phyloP scores from a whole-genome alignment of 352 stramenopile species.

The Globisporangium orthogonon region DNA sequence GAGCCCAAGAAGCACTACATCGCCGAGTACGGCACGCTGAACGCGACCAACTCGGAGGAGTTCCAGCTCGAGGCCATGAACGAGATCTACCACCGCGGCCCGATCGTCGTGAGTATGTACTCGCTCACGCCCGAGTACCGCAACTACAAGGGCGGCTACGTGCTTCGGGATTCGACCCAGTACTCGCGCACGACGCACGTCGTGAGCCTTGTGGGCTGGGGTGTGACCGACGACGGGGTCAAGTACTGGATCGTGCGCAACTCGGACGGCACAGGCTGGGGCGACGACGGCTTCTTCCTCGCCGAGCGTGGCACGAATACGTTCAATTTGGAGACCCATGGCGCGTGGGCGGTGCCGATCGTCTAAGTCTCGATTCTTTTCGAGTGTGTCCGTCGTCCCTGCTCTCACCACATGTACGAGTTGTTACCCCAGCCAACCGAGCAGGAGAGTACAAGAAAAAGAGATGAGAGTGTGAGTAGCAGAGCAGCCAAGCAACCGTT shows the following conservation, averaged over 20 bases:
- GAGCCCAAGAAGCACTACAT: constrained; percentile 63
- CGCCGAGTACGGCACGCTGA: constrained; percentile 71
- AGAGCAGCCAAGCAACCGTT: too few relatives aligned
- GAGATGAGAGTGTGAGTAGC: too few relatives aligned
- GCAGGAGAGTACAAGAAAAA: too few relatives aligned
- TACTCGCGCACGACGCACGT: constrained; percentile 85
- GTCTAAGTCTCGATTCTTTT: constrained; percentile 14
- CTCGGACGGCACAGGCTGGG: constrained; percentile 79
- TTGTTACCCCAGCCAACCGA: too few relatives aligned
- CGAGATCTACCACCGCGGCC: constrained; percentile 95
- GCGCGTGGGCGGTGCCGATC: constrained; percentile 65
- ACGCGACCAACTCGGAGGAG: constrained; percentile 50
- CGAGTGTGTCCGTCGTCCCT: too few relatives aligned
- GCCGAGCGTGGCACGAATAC: constrained; percentile 65
- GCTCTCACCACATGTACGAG: too few relatives aligned
- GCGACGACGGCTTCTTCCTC: constrained; percentile 65
- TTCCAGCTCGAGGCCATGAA: constrained; percentile 87
- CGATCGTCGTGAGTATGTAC: constrained; percentile 92
- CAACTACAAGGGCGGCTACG: constrained; percentile 89
- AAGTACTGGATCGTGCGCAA: constrained; percentile 97
- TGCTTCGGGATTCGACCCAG: constrained; percentile 83
- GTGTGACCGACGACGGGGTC: constrained; percentile 65
- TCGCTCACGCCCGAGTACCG: constrained; percentile 60
- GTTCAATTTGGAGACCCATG: constrained; percentile 76
- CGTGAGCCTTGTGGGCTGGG: constrained; percentile 95